Evolutionary conservation across 2,329 filamentous ascomycete genomes (phyloP).

Genomic region (Beauveria asiatica): DNA sequence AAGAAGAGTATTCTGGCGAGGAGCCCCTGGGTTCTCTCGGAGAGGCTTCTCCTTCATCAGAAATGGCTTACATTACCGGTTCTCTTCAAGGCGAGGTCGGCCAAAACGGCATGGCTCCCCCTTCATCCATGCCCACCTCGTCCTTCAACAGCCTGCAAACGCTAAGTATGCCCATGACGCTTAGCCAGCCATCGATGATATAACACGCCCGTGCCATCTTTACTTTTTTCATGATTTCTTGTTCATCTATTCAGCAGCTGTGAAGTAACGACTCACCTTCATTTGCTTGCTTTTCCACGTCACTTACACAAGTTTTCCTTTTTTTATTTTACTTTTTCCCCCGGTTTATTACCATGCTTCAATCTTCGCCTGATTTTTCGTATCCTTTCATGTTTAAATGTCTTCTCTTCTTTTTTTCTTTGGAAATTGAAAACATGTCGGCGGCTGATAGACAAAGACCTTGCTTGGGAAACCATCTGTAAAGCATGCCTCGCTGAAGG

Average conservation of each 20-base stretch:
- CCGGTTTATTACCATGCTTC: conserved; percentile 6
- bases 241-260: conserved; percentile 1
- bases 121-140: conserved; percentile 21
- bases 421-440: not conserved
- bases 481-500: not conserved
- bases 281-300: conserved; percentile 9
- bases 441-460: conserved; percentile 3
- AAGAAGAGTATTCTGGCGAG: conserved; percentile 75
- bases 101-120: conserved; percentile 21
- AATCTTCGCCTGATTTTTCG: conserved; percentile 3
- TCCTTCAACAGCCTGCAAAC: conserved; percentile 51
- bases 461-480: conserved; percentile 3
- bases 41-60: conserved; percentile 66
- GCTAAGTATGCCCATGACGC: conserved; percentile 56
- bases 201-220: conserved; percentile 17
- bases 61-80: conserved; percentile 50
- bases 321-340: conserved; percentile 4
- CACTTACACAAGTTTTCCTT: conserved; percentile 1
- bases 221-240: not conserved
- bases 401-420: conserved; percentile 19
- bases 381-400: conserved; percentile 9
- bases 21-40: conserved; percentile 75
- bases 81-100: conserved; percentile 39
- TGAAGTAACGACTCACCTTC: conserved; percentile 15
- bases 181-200: conserved; percentile 47